Base-by-base conservation (phyloP, 2,329 filamentous ascomycete genomes). In the Ampelomyces quisqualis region DNA sequence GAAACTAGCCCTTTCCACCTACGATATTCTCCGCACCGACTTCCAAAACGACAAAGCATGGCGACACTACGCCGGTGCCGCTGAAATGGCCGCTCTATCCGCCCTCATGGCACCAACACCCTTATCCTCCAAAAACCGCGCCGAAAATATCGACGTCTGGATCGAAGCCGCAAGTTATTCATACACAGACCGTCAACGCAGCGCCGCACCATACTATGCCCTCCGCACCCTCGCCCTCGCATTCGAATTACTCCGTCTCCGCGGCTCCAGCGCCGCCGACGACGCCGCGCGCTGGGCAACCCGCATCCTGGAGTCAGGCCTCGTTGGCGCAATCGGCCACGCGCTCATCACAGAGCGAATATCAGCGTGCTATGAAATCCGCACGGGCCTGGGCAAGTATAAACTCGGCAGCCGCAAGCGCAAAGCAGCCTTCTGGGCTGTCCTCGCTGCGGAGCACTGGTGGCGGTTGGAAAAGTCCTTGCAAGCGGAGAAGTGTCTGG, bases 31-130 rank as follows among this genome's bases (percentile, higher is more conserved):
- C 7, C 82, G 89, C 38, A 80, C 84, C 6, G 94, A 98, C 65
- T 98, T 91, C 67, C 84, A 82, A 61, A 93, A 93, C 63, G 90
- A 96, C 65, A 97, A 97, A 68, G 94, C 93, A 1, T 98, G 93
- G 93, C 88, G 82, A 57, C 88, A 97, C 61, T 89, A 96, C 64
- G 93, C 93, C 0, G 91, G 88, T 3, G 86, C 88, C 1, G 91
- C 95, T 65, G 93, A 98, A 73, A 97, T 98, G 91, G 85, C 87
- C 20, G 90, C 88, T 4, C 73, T 96, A 9, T 88, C 88, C 57
- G 80, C 88, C 27, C 78, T 98, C 22, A 77, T 98, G 45, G 84
- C 85, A 57, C 83, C 88, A 0, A 80, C 86, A 45, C 78, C 79
- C 11, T 74, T 86, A 47, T 83, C 82, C 2, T 82, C 85, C 10